These are phyloP conservation scores for Arachis stenosperma DNA, from an alignment of 306 rosid genomes.

Conservation along the genomic window DNA sequence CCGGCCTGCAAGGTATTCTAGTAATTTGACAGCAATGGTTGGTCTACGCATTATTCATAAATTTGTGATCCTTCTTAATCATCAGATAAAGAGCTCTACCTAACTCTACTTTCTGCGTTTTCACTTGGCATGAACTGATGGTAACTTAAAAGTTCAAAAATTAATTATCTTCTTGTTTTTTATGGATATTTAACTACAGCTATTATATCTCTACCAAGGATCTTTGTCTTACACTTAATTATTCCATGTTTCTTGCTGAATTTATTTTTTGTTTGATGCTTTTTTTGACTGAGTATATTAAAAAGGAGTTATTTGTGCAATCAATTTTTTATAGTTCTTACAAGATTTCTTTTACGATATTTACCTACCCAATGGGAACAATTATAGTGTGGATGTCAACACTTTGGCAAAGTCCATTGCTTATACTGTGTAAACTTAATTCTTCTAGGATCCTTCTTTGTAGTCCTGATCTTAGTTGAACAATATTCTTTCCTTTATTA, in stretches of 20 bases:
- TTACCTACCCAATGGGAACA: background rate
- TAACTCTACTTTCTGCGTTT: background rate
- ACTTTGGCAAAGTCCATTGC: conserved; percentile 12
- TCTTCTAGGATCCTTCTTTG: conserved; percentile 6
- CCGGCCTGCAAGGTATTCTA: background rate
- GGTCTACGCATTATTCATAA: background rate
- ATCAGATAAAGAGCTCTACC: background rate
- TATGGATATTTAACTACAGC: background rate
- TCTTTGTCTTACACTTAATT: background rate
- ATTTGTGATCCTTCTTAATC: background rate
- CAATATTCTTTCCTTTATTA: background rate
- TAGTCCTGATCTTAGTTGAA: conserved; percentile 2
- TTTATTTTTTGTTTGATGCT: background rate
- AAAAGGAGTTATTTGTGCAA: background rate
- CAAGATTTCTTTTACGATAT: background rate
- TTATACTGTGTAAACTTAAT: background rate
- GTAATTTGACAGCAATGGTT: background rate
- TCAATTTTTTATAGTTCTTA: conserved; percentile 12
- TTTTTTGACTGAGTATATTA: conserved; percentile 7
- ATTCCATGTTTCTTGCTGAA: background rate
- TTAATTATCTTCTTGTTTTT: conserved; percentile 1
- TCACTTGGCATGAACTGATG: background rate
- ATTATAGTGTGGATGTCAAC: background rate
- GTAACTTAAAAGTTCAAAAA: background rate
- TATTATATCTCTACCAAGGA: background rate